phyloP scores from a whole-genome alignment of 768 basidiomycete genomes.

The Lactarius indigo region DNA sequence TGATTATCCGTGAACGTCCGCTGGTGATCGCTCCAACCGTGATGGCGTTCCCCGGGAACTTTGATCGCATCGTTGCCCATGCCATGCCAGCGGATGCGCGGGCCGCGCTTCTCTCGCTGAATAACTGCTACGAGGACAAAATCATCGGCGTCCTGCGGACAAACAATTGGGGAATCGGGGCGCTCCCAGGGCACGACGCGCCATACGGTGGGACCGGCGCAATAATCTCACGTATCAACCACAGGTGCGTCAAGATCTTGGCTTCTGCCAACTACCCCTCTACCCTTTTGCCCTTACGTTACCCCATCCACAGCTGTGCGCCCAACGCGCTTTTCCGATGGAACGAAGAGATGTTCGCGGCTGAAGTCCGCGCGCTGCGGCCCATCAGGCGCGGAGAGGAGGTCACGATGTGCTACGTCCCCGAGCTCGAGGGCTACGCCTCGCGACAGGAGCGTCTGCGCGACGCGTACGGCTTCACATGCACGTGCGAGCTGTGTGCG shows the following conservation, averaged over 20 bases:
- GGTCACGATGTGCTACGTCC: constrained; percentile 33
- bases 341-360: constrained; percentile 31
- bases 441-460: constrained; percentile 30
- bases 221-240: constrained; percentile 30
- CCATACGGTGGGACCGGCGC: constrained; percentile 28
- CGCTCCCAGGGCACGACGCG: constrained; percentile 16
- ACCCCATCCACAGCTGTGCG: constrained; percentile 20
- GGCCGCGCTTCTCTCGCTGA: constrained; percentile 4
- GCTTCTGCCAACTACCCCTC: too few species aligned
- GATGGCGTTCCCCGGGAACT: constrained; percentile 12
- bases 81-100: constrained; percentile 11
- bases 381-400: constrained; percentile 36
- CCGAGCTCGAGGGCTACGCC: constrained; percentile 15
- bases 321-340: constrained; percentile 28
- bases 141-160: constrained; percentile 17
- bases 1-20: constrained; percentile 39
- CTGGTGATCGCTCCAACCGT: constrained; percentile 31
- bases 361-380: constrained; percentile 31
- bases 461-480: constrained; percentile 34
- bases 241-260: too few species aligned
- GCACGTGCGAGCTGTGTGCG: constrained; percentile 36
- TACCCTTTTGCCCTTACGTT: not conserved
- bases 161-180: constrained; percentile 12
- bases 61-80: constrained; percentile 2
- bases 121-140: constrained; percentile 18